Evolutionary conservation across 257 asterid species (phyloP), one percentile per base, ranked within the genome.

Genomic region (Echites panduratus): DNA sequence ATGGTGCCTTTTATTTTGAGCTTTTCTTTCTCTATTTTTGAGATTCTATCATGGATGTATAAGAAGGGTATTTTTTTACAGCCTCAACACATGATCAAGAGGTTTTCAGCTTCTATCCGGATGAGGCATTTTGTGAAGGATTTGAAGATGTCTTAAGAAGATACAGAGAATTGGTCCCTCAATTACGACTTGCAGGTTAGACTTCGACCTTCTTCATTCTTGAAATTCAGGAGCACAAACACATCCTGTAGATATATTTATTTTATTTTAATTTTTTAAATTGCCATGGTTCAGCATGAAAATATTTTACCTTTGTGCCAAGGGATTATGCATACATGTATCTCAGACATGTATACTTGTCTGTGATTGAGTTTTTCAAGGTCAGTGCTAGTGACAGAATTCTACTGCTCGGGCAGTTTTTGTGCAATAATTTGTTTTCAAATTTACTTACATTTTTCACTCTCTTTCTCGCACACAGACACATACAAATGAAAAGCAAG

Each of bases 81-180:
- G 97, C 99, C 69, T 89, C 99, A 19, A 94, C 99, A n/a, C 99
- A 94, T 82, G 99, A 94, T 80, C 96, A 91, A 85, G 97, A 91
- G 79, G 96, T 88, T 76, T 94, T 91, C 81, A 86, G 92, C 82
- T 94, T 94, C 79, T 86, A 78, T 50, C 89, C 96, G 0, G 95
- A 91, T 41, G 97, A 91, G 19, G 86, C 87, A 73, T 85, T 84
- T 76, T 94, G 99, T 75, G 89, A 94, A 19, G 99, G 99, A 38
- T 94, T 94, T 74, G 99, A 94, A 84, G 96, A 91, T 81, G 97
- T 94, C 13, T 71, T 94, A 84, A 75, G 79, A 11, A 88, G 99
- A 76, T 94, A 94, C 70, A 85, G 95, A 77, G 96, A 91, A 76
- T 81, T 94, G 71, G 97, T 91, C 78, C 99, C 99, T 71, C 96